Conservation (phyloP, 139 green algal species). For the Tetraselmis striata region DNA sequence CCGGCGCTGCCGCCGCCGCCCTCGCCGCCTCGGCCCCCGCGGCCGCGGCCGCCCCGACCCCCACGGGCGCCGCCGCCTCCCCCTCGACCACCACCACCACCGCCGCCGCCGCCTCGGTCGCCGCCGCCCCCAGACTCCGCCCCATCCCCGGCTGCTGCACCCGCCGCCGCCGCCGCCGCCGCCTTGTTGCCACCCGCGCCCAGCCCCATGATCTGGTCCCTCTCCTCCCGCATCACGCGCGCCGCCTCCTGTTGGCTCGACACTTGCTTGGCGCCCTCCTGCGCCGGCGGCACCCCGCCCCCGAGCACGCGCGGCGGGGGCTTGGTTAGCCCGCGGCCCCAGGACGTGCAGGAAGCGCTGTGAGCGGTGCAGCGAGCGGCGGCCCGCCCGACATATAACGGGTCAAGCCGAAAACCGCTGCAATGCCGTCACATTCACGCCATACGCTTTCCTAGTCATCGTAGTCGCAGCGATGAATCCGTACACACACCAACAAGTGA, state of each 20-base stretch:
- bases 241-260: slow-evolving; percentile 33
- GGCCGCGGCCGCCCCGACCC: slow-evolving; percentile 1
- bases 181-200: slow-evolving; percentile 47
- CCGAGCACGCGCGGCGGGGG: too few relatives aligned
- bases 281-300: too few relatives aligned
- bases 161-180: not conserved
- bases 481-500: too few relatives aligned
- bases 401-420: too few relatives aligned
- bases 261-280: slow-evolving; percentile 50
- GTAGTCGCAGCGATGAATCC: too few relatives aligned
- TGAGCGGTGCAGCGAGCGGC: too few relatives aligned
- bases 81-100: not conserved
- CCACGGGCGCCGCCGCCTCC: slow-evolving; percentile 1
- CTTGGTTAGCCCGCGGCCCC: too few relatives aligned
- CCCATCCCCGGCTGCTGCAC: slow-evolving; percentile 6
- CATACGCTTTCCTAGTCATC: too few relatives aligned
- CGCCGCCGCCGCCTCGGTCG: not conserved
- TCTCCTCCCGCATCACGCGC: slow-evolving; percentile 28
- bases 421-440: too few relatives aligned
- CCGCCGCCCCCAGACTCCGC: not conserved
- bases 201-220: slow-evolving; percentile 53
- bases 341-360: too few relatives aligned
- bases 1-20: slow-evolving; percentile 3
- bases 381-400: too few relatives aligned
- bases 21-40: slow-evolving; percentile 1